Evolutionary conservation across 2,329 filamentous ascomycete genomes (phyloP), one percentile per base, ranked within the genome.

Genomic region (Aspergillus quadrilineatus): DNA sequence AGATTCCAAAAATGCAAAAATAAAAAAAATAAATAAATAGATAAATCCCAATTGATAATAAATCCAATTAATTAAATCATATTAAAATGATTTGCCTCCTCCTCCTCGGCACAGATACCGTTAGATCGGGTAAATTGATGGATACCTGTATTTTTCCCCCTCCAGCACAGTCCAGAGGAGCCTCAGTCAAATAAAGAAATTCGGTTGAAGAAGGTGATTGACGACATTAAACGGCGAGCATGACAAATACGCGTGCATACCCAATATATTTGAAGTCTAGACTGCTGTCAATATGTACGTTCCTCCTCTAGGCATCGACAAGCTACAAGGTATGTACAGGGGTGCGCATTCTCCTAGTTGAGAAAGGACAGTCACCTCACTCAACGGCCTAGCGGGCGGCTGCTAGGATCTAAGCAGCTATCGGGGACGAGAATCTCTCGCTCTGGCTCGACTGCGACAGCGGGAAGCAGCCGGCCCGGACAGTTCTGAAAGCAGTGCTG

Each of bases 91-190:
- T 41, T 41, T 41, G 37, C 37, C 37, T 41, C 12, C 32, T 34
- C 32, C 12, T 9, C 32, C 32, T 34, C 32, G 32, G 15, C 6
- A 17, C 8, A 37, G 30, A 54, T 43, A 50, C 58, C 53, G 60
- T 61, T 57, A 50, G 55, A 61, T 61, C 57, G 59, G 60, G 59
- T 60, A 60, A 60, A 57, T 62, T 54, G 56, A 41, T 41, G 5
- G 26, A 28, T 50, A 50, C 46, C 29, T 12, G 48, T 41, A 30
- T 28, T 42, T 37, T 55, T 34, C 15, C 32, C 28, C 30, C 8
- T 12, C 26, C 34, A 54, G 44, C 12, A 17, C 30, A 29, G 12
- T 22, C 36, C 48, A 17, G 12, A 15, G 29, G 46, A 49, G 46
- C 46, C 46, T 32, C 46, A 49, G 46, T 49, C 36, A 15, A 50